Base-by-base conservation (phyloP, 768 basidiomycete species). In the Boletus insuetus region DNA sequence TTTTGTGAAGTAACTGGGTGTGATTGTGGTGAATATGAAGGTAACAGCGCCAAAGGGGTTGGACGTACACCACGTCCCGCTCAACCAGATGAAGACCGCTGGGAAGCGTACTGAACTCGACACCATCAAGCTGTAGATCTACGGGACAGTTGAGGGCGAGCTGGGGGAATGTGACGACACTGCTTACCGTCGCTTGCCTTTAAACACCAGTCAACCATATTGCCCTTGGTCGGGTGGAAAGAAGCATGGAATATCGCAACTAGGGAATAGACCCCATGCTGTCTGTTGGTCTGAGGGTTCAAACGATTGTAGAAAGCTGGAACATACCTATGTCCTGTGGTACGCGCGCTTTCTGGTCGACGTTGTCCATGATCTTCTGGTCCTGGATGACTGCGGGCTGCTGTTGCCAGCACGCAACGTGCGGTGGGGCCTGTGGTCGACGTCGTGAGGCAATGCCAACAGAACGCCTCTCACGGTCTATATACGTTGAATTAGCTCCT, bases 231-330 rank as follows among this genome's bases (percentile, higher is more conserved):
- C 1, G 89, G 87, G 71, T 93, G 91, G 63, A 93, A 93, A 7
- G 89, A 89, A 17, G 85, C 79, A 71, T 92, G 89, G 58, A 91
- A 92, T 67, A 91, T 86, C 12, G 89, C 87, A 64, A 89, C 90
- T 91, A 35, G 6, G 17, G 6, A 24, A 17, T 24, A 14, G 31
- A 35, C 24, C 20, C 35, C 41, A 44, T 6, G 22, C 42, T 1
- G 32, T 32, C 22, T 2, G 31, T 56, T 49, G 35, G 43, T 44
- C 10, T 9, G 42, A 56, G 35, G n/a, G 22, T 4, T 54, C 34
- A 13, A 14, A 49, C 7, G 9, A 17, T 16, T 17, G 39, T 7
- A 22, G 35, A 56, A 22, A 43, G 44, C 7, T 12, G 31, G 13
- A 32, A 65, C 73, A 44, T 49, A 82, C 84, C 81, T 49, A 85